Base-by-base conservation (phyloP, 2,329 filamentous ascomycete species). In the Aotearoamyces nothofagi region DNA sequence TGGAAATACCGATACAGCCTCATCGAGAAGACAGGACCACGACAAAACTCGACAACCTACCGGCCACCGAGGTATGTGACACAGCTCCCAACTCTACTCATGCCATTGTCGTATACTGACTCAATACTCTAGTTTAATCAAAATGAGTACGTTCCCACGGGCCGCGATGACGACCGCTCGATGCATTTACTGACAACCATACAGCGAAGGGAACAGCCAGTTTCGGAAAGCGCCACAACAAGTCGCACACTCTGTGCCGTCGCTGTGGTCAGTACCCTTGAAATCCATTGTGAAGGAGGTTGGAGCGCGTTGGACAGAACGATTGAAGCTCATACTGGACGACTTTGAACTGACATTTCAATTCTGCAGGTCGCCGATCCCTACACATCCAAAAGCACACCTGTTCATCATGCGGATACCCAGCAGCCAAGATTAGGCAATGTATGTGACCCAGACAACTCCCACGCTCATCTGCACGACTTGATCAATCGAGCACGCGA, bases 311-410 rank as follows among this genome's bases (percentile, higher is more conserved):
- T n/a, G n/a, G n/a, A n/a, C 13, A 26, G 16, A 28, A 30, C 11
- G 15, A 27, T 31, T 24, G 29, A 29, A 37, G 7, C n/a, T 19
- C 5, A 22, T 19, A 28, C 17, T 19, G 16, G 26, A 17, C 8
- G 29, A 30, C 11, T 12, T 16, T 17, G 27, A 20, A 36, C 46
- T 50, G 41, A 50, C 38, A 27, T 34, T n/a, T 26, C 9, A 15
- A 27, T 17, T 28, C 14, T 32, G 22, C 52, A 92, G 84, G 87
- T 66, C 79, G 81, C 60, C 86, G 90, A 59, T 93, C 90, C 54
- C 78, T 94, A 64, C 90, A 98, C 78, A 77, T 96, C 68, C 90
- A 98, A 73, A 98, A 98, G 81, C 78, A 93, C 66, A 92, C 84
- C 57, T 98, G 90, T 71, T 62, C 87, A 50, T 67, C 67, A 45